Evolutionary conservation across 208 protist genomes (phyloP).

Genomic region (Crithidia bombi): DNA sequence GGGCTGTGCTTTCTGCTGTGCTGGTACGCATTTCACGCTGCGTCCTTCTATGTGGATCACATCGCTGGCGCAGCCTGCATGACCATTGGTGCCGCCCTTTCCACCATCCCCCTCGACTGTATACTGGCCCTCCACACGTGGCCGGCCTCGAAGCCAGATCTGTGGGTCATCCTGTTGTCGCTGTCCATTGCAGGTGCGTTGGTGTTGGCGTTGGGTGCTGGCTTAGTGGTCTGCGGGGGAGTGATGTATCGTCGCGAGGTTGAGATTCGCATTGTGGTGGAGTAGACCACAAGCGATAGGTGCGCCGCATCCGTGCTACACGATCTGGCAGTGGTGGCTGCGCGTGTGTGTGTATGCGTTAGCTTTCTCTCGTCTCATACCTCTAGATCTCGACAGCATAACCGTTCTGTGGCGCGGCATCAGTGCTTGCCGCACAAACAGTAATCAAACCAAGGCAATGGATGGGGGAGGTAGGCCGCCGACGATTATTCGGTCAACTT

Average conservation of each 20-base stretch:
- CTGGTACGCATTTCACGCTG: slow-evolving; percentile 33
- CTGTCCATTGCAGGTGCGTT: slow-evolving; percentile 7
- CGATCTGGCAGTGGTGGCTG: too few species aligned
- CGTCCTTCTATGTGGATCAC: slow-evolving; percentile 37
- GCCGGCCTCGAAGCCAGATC: slow-evolving; percentile 1
- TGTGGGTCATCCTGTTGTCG: background rate
- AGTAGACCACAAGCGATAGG: too few species aligned
- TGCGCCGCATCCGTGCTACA: too few species aligned
- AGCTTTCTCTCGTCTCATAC: too few species aligned
- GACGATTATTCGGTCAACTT: too few species aligned
- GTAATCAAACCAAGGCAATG: too few species aligned
- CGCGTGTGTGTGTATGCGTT: too few species aligned
- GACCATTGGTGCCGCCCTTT: slow-evolving; percentile 16
- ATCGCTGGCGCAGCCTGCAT: slow-evolving; percentile 30
- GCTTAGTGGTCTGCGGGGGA: slow-evolving; percentile 14
- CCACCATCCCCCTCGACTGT: slow-evolving; percentile 15
- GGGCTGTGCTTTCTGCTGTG: slow-evolving; percentile 6
- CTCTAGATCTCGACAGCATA: too few species aligned
- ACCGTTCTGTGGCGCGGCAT: too few species aligned
- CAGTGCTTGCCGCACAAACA: too few species aligned
- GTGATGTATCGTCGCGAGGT: slow-evolving; percentile 27
- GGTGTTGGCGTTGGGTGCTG: slow-evolving; percentile 2
- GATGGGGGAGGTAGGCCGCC: too few species aligned
- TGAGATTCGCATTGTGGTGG: slow-evolving; percentile 34
- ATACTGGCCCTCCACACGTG: slow-evolving; percentile 5